phyloP scores from a whole-genome alignment of 768 basidiomycete species.

The Phylloporus sp. region DNA sequence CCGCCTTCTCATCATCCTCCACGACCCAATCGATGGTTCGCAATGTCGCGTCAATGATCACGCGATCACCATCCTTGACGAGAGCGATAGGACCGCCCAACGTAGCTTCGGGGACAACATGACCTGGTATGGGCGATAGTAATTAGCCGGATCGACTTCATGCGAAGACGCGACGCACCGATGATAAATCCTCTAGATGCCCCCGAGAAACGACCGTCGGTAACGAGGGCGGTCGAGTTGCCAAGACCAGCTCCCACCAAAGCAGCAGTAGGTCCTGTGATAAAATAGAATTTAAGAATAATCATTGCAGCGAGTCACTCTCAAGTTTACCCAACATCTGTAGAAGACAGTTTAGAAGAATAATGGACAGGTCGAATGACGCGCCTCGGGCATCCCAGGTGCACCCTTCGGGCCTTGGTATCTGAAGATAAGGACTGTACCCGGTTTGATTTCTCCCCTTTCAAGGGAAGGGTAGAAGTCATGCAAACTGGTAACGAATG shows the following conservation, averaged over 20 bases:
- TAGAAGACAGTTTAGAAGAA: constrained; percentile 1
- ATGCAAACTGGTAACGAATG: constrained; percentile 42
- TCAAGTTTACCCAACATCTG: constrained; percentile 42
- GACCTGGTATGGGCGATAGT: constrained; percentile 39
- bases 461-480: constrained; percentile 71
- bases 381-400: constrained; percentile 86
- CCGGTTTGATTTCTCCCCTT: constrained; percentile 68
- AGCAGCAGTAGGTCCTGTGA: constrained; percentile 68
- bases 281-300: constrained; percentile 7
- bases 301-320: background rate
- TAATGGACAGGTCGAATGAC: constrained; percentile 1
- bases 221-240: constrained; percentile 74
- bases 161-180: constrained; percentile 28
- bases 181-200: constrained; percentile 67
- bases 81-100: constrained; percentile 86
- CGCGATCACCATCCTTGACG: constrained; percentile 75
- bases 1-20: constrained; percentile 56
- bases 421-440: constrained; percentile 74
- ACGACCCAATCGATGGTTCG: constrained; percentile 71
- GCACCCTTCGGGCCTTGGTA: constrained; percentile 89
- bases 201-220: constrained; percentile 87
- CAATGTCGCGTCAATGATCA: constrained; percentile 65
- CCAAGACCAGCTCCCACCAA: constrained; percentile 81
- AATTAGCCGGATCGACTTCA: constrained; percentile 33
- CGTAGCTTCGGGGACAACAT: constrained; percentile 61